A percentile compares a stretch with the other conserved stretches of the same genome.
These are phyloP conservation scores for Filosporella fistucella DNA, from an alignment of 495 filamentous ascomycete genomes.

Conservation along the genomic window DNA sequence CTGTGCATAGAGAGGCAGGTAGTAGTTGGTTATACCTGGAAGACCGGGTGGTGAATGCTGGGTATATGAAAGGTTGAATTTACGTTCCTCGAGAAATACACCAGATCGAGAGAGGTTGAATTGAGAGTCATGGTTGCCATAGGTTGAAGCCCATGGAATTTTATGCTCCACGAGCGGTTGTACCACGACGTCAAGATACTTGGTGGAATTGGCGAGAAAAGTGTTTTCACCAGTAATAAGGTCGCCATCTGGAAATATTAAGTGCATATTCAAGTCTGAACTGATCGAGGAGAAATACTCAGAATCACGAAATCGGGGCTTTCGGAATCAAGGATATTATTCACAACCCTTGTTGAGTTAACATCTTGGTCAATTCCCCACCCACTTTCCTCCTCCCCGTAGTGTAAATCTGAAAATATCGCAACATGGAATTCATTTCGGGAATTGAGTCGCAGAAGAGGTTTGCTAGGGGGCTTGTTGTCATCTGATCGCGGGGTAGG, in stretches of 20 bases:
- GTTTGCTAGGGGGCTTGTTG: conserved; percentile 1
- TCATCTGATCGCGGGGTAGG: background rate
- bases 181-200: conserved; percentile 60
- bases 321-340: conserved; percentile 54
- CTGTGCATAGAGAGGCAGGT: conserved; percentile 45
- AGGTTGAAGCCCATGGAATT: conserved; percentile 62
- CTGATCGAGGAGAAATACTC: conserved; percentile 25
- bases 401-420: conserved; percentile 66
- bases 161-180: conserved; percentile 45
- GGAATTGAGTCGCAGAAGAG: conserved; percentile 8
- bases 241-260: conserved; percentile 47
- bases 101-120: conserved; percentile 51
- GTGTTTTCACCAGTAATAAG: conserved; percentile 68
- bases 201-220: conserved; percentile 48
- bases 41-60: conserved; percentile 35
- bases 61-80: conserved; percentile 51
- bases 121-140: conserved; percentile 70
- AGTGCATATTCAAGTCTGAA: background rate
- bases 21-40: conserved; percentile 69
- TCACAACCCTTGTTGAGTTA: conserved; percentile 54
- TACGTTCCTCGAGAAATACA: conserved; percentile 50
- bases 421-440: conserved; percentile 31
- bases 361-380: conserved; percentile 60
- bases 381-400: conserved; percentile 56
- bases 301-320: conserved; percentile 56